phyloP scores from a whole-genome alignment of 1,284 basidiomycete genomes.

The Stereum hirsutum region DNA sequence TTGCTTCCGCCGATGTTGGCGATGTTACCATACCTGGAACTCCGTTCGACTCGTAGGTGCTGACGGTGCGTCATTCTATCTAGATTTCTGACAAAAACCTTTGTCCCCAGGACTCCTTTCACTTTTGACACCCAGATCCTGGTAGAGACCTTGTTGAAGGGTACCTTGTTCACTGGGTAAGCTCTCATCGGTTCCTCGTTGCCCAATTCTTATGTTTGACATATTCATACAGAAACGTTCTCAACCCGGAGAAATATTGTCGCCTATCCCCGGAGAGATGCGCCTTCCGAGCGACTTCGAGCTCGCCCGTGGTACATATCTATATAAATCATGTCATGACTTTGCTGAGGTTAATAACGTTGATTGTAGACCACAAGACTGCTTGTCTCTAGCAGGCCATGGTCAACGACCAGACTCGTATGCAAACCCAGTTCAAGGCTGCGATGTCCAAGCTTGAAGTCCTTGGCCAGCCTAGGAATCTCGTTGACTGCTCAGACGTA shows the following conservation, averaged over 20 bases:
- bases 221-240: slow-evolving; percentile 11
- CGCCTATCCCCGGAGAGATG: slow-evolving; percentile 22
- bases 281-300: slow-evolving; percentile 25
- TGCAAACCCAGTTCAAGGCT: not conserved
- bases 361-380: not conserved
- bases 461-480: too few species aligned
- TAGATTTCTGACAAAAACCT: too few species aligned
- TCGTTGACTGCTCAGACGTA: too few species aligned
- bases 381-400: slow-evolving; percentile 2
- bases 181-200: not conserved
- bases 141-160: slow-evolving; percentile 18
- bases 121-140: slow-evolving; percentile 17
- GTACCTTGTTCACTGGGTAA: slow-evolving; percentile 19
- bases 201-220: not conserved
- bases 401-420: not conserved
- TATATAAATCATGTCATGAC: not conserved
- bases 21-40: slow-evolving; percentile 15
- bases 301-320: slow-evolving; percentile 7
- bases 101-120: slow-evolving; percentile 18
- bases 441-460: not conserved
- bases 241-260: slow-evolving; percentile 19
- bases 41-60: slow-evolving; percentile 22
- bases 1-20: slow-evolving; percentile 18
- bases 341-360: too few species aligned
- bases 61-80: too few species aligned